A percentile compares a stretch with the other conserved stretches of the same genome.
Evolutionary conservation across 176 grass and related monocot genomes (phyloP).

Genomic region (Triticum timopheevii): DNA sequence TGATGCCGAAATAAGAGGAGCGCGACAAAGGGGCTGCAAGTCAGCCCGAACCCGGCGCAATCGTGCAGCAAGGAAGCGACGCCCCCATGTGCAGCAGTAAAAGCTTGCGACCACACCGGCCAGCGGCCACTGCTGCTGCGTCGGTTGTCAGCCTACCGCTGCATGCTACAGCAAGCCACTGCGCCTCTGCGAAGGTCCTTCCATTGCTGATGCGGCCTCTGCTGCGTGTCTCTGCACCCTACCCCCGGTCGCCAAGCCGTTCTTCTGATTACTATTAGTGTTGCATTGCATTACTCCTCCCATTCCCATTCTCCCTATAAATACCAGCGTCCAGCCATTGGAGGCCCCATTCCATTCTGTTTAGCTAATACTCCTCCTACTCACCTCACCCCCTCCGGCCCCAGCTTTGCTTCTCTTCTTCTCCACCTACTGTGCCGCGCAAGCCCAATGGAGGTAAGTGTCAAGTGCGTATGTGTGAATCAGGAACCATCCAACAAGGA

Average conservation of each 20-base stretch:
- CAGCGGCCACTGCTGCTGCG: background rate
- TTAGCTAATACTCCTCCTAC: background rate
- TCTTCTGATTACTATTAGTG: background rate
- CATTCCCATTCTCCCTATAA: background rate
- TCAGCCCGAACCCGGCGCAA: background rate
- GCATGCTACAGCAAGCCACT: background rate
- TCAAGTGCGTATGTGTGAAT: background rate
- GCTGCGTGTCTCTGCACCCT: background rate
- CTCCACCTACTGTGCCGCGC: background rate
- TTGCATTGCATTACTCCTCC: background rate
- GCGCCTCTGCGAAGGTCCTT: background rate
- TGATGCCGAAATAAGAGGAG: constrained; percentile 19
- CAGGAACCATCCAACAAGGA: background rate
- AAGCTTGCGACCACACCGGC: background rate
- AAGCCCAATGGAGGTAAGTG: background rate
- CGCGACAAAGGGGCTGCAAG: background rate
- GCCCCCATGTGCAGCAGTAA: background rate
- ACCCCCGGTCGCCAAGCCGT: background rate
- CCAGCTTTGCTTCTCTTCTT: background rate
- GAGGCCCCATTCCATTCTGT: background rate
- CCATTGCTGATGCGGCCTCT: background rate
- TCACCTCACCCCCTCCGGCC: too few relatives aligned
- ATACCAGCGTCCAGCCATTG: background rate
- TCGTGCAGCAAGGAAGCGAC: background rate
- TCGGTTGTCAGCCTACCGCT: background rate